Evolutionary conservation across 805 yeast genomes (phyloP), one percentile per base, ranked within the genome.

Genomic region (Hanseniaspora hatyaiensis): DNA sequence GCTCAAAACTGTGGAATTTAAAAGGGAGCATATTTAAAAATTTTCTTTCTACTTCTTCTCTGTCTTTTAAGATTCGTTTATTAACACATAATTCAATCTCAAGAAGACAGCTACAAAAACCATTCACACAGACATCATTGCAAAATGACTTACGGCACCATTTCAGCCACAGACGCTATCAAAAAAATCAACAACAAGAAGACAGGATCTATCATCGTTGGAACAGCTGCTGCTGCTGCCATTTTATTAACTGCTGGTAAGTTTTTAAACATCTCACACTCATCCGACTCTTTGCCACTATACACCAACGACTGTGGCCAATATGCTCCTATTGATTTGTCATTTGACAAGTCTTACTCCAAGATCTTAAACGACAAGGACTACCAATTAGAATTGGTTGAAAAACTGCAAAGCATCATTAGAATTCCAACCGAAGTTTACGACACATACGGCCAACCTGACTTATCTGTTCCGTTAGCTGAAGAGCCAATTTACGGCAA

Each of bases 381-480:
- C 4, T 49, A 28, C 20, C 46, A 49, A 34, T 22, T 38, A 5
- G 34, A 30, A 1, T 39, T 39, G 8, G 19, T 49, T 33, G 57
- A 53, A 6, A 72, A 67, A 50, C 64, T 76, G 51, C 59, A 72
- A 11, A 74, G 73, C 2, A 79, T 84, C 0, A 73, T 80, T 23
- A 68, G 69, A 54, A 66, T 79, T 48, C 78, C 77, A 39, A 79
- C 88, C 5, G 77, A 73, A 53, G 65, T 76, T 24, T 68, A 59
- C 51, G 89, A 82, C 57, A 71, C 69, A 26, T 58, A 55, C 13
- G 54, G 52, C 13, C 44, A 40, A 23, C 54, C 54, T 18, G 51
- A 49, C 28, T 43, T 49, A 26, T 45, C 53, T 3, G 47, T 44
- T 30, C 51, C 52, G 24, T 31, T 50, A 34, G 32, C 16, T 4